Evolutionary conservation across 2,329 filamentous ascomycete genomes (phyloP), one percentile per base, ranked within the genome.

Genomic region (Chrysosporium queenslandicum): DNA sequence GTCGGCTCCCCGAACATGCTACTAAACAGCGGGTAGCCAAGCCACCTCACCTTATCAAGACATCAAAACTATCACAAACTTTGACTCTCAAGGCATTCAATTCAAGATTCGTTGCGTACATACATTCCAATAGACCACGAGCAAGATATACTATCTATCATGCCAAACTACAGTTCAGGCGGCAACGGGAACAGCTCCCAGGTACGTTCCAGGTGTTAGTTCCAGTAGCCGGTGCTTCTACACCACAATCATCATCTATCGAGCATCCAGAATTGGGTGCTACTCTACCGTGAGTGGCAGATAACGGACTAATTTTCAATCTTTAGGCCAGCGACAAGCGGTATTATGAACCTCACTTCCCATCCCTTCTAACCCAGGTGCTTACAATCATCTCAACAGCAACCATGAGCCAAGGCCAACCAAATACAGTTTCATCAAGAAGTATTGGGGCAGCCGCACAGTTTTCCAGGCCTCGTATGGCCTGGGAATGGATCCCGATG

Each of bases 391-490:
- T 8, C 2, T 20, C 8, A 30, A n/a, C 42, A 46, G 9, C 20
- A 42, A 48, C 18, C 12, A 14, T 37, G 39, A 46, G 16, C 16
- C 36, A 21, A 43, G 27, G 39, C 53, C 47, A 12, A 54, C 53
- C 46, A 53, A 52, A 25, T 53, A 57, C 43, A 52, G 56, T 49
- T 53, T 56, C 23, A 48, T 56, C 21, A 60, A 58, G 47, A 46
- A 53, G 12, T 34, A 55, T 5, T 60, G 55, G 56, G 59, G 59
- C 29, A 54, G 25, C 27, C 56, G 58, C 20, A 8, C 40, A 14
- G 59, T 56, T 37, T 61, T 61, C 52, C 59, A 60, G 48, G n/a
- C 25, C 29, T 61, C 59, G 3, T 50, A 58, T 46, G 56, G 57
- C 29, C 43, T 61, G 34, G 21, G 29, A 20, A 60, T 57, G 58